phyloP scores from a whole-genome alignment of 164 flowering plant genomes.

The Vitis riparia region DNA sequence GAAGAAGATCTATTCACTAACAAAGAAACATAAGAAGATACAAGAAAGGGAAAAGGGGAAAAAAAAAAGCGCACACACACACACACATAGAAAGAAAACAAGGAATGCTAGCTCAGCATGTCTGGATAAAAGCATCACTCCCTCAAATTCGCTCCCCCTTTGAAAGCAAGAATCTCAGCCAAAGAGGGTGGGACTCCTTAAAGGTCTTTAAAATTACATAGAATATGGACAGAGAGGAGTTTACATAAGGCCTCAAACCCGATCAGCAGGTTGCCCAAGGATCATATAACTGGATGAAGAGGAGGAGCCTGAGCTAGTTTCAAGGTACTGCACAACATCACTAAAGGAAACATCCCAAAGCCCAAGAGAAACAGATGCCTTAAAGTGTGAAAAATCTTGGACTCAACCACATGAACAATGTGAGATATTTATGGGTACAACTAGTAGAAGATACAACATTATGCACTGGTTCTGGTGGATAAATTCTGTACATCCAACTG shows the following conservation, averaged over 20 bases:
- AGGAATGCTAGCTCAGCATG: no score
- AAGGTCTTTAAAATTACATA: no score
- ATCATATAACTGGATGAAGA: neutral
- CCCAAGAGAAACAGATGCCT: neutral
- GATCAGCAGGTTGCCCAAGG: neutral
- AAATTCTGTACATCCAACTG: neutral
- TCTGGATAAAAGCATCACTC: no score
- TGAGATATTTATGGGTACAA: neutral
- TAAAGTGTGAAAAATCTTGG: neutral
- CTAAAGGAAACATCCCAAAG: neutral
- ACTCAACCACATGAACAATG: neutral
- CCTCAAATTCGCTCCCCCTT: neutral
- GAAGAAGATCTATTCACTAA: neutral
- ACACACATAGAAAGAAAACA: no score
- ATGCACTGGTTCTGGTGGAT: neutral
- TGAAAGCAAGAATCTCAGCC: no score
- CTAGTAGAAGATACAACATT: neutral
- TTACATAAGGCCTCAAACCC: no score
- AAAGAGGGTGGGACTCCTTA: no score
- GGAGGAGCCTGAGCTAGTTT: neutral
- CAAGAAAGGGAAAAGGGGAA: neutral
- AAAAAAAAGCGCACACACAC: neutral
- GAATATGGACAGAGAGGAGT: no score
- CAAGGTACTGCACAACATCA: neutral
- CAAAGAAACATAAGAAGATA: neutral